Conservation (phyloP, 371 early-diverging fungal genomes). For the Batkoa obscura region DNA sequence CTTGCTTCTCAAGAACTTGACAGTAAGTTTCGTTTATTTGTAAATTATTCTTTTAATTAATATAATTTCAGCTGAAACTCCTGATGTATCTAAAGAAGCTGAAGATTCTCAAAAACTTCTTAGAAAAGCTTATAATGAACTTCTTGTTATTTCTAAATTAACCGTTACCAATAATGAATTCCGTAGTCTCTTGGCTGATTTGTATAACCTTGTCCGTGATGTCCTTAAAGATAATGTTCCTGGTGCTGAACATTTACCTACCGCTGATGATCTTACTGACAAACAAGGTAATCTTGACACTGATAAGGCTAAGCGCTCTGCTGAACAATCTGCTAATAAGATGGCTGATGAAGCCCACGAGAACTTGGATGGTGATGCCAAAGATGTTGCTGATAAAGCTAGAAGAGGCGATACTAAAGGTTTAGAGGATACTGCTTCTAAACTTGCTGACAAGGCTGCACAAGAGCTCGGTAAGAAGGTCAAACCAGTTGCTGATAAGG, state of each 20-base stretch:
- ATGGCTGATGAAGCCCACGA: background rate
- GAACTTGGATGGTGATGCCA: background rate
- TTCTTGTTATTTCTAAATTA: conserved; percentile 11
- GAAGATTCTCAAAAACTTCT: conserved; percentile 2
- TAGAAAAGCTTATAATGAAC: background rate
- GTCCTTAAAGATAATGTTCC: conserved; percentile 6
- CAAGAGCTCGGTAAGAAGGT: background rate
- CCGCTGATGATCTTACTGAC: background rate
- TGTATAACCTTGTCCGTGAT: conserved; percentile 13
- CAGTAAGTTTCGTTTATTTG: background rate
- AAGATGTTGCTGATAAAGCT: background rate
- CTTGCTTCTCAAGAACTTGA: conserved; percentile 2
- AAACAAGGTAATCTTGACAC: conserved; percentile 3
- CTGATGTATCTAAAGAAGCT: background rate
- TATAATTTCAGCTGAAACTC: background rate
- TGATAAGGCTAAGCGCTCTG: background rate
- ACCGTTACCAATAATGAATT: conserved; percentile 18
- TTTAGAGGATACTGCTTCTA: background rate
- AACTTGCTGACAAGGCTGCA: background rate
- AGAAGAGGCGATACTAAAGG: background rate
- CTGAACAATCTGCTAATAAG: background rate
- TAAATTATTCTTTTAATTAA: background rate
- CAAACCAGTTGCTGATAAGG: conserved; percentile 5
- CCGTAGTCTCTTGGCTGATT: conserved; percentile 14
- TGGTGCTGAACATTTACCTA: conserved; percentile 4